Conservation (phyloP, 176 grass and related monocot species). For the Hordeum marinum region DNA sequence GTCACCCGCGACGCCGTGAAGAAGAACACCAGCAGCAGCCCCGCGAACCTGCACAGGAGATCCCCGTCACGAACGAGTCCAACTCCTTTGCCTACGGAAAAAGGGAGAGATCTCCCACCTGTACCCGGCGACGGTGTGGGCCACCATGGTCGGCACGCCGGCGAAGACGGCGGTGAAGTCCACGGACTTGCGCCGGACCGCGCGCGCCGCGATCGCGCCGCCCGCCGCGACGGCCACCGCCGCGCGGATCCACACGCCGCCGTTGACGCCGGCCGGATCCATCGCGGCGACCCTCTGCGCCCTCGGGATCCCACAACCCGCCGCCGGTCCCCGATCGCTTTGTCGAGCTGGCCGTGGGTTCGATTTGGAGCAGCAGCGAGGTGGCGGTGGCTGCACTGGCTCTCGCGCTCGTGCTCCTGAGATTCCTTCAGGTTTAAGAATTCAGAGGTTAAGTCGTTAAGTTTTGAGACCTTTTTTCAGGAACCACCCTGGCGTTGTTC, state of each 20-base stretch:
- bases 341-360: not conserved
- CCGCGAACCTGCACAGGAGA: slow-evolving; percentile 66
- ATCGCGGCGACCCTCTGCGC: slow-evolving; percentile 7
- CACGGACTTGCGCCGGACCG: slow-evolving; percentile 76
- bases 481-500: not conserved
- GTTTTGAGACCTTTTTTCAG: not conserved
- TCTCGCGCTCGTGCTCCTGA: not conserved
- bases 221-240: slow-evolving; percentile 39
- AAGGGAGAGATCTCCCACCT: slow-evolving; percentile 35
- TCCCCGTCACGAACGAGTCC: slow-evolving; percentile 2
- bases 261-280: not conserved
- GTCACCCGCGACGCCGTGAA: slow-evolving; percentile 87
- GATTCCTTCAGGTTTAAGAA: slow-evolving; percentile 27
- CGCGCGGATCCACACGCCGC: slow-evolving; percentile 44
- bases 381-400: not conserved
- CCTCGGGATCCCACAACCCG: not conserved
- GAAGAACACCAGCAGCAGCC: slow-evolving; percentile 86
- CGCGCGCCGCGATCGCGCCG: slow-evolving; percentile 57
- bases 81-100: too few relatives aligned
- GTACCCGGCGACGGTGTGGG: slow-evolving; percentile 80
- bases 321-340: not conserved
- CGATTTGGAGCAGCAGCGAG: not conserved
- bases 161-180: slow-evolving; percentile 65
- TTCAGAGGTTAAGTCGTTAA: not conserved
- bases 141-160: slow-evolving; percentile 75